Evolutionary conservation across 2,329 filamentous ascomycete genomes (phyloP).

Genomic region (Bisporella sp.): DNA sequence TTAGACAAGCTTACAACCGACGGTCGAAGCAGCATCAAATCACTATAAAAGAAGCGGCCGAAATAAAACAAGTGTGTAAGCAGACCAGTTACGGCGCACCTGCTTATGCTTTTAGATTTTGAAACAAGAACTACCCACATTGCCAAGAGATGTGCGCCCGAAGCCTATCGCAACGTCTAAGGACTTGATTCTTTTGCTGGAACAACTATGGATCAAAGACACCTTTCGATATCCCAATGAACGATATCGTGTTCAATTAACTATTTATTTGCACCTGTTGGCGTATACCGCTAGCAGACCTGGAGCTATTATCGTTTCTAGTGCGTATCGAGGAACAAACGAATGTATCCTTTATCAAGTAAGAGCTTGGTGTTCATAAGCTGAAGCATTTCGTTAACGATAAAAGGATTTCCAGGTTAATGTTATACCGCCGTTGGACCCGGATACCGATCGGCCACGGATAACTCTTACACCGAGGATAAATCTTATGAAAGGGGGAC

Average conservation of each 20-base stretch:
- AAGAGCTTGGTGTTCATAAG: background rate
- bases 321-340: background rate
- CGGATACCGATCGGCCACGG: background rate
- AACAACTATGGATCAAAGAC: background rate
- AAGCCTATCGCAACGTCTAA: background rate
- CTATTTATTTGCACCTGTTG: background rate
- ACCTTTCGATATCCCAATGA: background rate
- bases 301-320: background rate
- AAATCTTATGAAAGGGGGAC: background rate
- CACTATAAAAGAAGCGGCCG: background rate
- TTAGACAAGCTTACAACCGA: background rate
- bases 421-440: background rate
- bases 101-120: too few species aligned
- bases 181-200: background rate
- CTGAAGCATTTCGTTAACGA: background rate
- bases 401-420: background rate
- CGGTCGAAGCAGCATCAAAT: background rate
- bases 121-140: too few species aligned
- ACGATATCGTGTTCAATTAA: background rate
- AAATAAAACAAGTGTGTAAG: background rate
- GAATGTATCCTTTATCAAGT: background rate
- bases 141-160: too few species aligned
- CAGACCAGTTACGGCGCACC: too few species aligned
- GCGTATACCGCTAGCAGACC: background rate
- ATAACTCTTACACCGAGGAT: background rate